Evolutionary conservation across 2,329 filamentous ascomycete species (phyloP).

Genomic region (Botrytis cinerea): DNA sequence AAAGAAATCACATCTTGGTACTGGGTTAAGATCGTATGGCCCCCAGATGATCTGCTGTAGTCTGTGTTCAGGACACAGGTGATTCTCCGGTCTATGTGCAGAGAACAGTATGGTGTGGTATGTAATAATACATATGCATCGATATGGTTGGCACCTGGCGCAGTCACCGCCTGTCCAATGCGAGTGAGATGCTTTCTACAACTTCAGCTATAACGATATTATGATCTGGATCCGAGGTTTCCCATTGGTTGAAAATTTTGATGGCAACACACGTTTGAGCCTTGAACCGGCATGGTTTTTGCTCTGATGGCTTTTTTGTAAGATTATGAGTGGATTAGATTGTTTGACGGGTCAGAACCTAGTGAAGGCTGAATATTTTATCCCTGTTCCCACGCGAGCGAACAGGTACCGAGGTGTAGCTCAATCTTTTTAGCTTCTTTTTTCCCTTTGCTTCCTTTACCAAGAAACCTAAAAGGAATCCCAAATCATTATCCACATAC

Average conservation of each 20-base stretch:
- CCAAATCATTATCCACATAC: conserved; percentile 11
- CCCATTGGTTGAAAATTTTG: neutral
- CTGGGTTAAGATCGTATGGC: neutral
- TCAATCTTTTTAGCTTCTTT: neutral
- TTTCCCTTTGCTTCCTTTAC: neutral
- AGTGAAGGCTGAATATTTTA: conserved; percentile 18
- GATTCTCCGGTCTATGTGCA: neutral
- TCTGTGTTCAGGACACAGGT: neutral
- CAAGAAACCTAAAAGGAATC: neutral
- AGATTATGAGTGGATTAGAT: conserved; percentile 14
- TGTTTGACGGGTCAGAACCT: neutral
- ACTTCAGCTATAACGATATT: conserved; percentile 23
- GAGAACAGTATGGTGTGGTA: neutral
- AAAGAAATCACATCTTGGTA: neutral
- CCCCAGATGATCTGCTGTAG: neutral
- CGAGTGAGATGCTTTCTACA: conserved; percentile 14
- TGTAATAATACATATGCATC: conserved; percentile 2
- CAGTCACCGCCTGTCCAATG: conserved; percentile 25
- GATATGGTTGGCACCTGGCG: conserved; percentile 13
- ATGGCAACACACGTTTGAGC: conserved; percentile 17
- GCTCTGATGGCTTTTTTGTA: conserved; percentile 4
- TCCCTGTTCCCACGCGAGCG: conserved; percentile 18
- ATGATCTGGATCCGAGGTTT: neutral
- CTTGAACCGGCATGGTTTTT: conserved; percentile 8
- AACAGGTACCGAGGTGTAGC: conserved; percentile 15